phyloP scores from a whole-genome alignment of 345 rosid species.

The Dipteronia dyeriana region DNA sequence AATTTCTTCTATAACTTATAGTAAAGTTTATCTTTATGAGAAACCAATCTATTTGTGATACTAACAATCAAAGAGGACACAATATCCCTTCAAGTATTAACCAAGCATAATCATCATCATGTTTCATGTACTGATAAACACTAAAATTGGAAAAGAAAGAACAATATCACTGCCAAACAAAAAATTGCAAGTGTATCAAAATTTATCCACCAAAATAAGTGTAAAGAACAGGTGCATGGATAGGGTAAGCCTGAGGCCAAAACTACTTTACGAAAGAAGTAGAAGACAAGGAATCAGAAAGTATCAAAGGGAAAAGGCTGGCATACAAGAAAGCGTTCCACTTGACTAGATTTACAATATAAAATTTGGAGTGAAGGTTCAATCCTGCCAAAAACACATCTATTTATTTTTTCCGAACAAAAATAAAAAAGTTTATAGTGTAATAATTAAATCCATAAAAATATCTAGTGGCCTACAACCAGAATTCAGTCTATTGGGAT shows the following conservation, averaged over 20 bases:
- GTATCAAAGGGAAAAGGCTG: background rate
- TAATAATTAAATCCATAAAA: background rate
- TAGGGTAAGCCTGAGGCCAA: background rate
- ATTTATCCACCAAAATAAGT: background rate
- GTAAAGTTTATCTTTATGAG: background rate
- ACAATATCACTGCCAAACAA: background rate
- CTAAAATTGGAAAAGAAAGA: background rate
- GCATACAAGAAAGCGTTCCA: background rate
- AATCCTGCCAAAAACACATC: background rate
- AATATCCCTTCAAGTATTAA: background rate
- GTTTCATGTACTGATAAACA: background rate
- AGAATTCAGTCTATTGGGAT: background rate
- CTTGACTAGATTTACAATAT: background rate
- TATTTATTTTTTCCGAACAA: background rate
- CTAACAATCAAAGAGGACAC: background rate
- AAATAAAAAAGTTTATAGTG: background rate
- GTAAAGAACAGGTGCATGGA: background rate
- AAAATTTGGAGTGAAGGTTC: background rate
- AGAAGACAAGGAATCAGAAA: background rate
- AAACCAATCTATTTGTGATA: background rate
- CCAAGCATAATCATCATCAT: constrained; percentile 3
- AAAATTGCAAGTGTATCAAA: background rate
- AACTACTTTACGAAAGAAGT: background rate
- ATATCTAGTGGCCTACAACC: background rate
- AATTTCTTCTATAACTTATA: background rate